Evolutionary conservation across 2,329 filamentous ascomycete genomes (phyloP), one percentile per base, ranked within the genome.

Genomic region (Didymella lethalis): DNA sequence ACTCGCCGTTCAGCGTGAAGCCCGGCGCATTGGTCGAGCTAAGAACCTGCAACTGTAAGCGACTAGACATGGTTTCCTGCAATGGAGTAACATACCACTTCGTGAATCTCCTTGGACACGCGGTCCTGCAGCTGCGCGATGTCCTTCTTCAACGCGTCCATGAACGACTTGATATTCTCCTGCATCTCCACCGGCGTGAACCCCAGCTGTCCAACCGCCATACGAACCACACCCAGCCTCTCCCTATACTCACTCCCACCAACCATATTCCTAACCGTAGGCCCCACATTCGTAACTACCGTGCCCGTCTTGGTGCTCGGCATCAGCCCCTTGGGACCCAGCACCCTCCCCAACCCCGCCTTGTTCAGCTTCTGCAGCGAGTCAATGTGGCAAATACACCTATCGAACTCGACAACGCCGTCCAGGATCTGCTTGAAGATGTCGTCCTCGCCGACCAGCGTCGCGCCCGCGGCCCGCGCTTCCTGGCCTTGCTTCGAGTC

Each of bases 251-350:
- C 88, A 52, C 89, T 91, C 53, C 89, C 92, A 62, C 94, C 93
- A 14, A 92, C 87, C 78, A 97, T 88, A 66, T 94, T 91, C 70
- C 86, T 86, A 71, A 99, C 90, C 32, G 88, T 85, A n/a, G 83
- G 78, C 53, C 85, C 85, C 16, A 97, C 85, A 74, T 96, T 90
- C 72, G 86, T 89, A 25, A 96, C 92, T 55, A 99, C 90, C 0
- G 95, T 98, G 64, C 92, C 93, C 62, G 87, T 87, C 83, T 97
- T 97, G 60, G 85, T 81, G 75, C 87, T 96, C 6, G 95, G 95
- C 95, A 99, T 98, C 72, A 99, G 79, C 2, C 93, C 93, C 78
- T 87, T 89, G 45, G 96, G 95, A 71, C 95, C 95, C 20, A 99
- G 83, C 43, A 97, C 85, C 65, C 89, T 86, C 64, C 90, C 94